Percentiles rank a stretch among this genome's conserved stretches.
phyloP scores from a whole-genome alignment of 495 filamentous ascomycete genomes.

The Baudoinia panamericana region DNA sequence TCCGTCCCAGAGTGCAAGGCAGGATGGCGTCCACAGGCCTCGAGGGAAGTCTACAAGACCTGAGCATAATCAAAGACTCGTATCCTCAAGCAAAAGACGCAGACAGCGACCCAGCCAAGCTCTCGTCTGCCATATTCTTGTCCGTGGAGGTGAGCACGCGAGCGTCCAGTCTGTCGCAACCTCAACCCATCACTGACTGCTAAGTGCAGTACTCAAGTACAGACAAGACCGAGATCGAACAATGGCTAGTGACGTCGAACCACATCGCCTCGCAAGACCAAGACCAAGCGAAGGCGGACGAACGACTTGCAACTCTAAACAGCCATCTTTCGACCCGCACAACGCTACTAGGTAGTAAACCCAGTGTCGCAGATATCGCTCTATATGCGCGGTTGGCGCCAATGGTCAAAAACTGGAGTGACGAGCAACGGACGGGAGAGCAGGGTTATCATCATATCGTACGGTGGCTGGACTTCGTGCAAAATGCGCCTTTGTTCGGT shows the following conservation, averaged over 20 bases:
- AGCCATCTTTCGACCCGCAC: slow-evolving; percentile 75
- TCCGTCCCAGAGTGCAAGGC: too few species aligned
- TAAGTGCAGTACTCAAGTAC: slow-evolving; percentile 50
- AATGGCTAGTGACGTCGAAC: slow-evolving; percentile 68
- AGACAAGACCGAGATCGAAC: slow-evolving; percentile 73
- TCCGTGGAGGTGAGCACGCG: slow-evolving; percentile 9
- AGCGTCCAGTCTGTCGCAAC: too few species aligned
- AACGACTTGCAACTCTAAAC: slow-evolving; percentile 59
- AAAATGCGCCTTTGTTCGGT: slow-evolving; percentile 69
- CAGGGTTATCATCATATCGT: slow-evolving; percentile 84
- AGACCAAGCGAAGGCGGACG: slow-evolving; percentile 43
- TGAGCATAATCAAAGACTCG: slow-evolving; percentile 14
- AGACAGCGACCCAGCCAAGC: slow-evolving; percentile 36
- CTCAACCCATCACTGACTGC: not conserved
- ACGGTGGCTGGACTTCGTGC: slow-evolving; percentile 84
- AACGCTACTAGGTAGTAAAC: slow-evolving; percentile 79
- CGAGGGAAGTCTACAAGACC: slow-evolving; percentile 6
- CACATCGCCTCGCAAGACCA: slow-evolving; percentile 48
- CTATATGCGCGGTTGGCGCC: slow-evolving; percentile 73
- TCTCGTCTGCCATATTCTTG: slow-evolving; percentile 50
- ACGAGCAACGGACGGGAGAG: slow-evolving; percentile 83
- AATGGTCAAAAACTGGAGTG: slow-evolving; percentile 61
- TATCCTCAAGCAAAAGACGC: slow-evolving; percentile 13
- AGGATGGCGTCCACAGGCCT: slow-evolving; percentile 5
- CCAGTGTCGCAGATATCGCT: slow-evolving; percentile 77